Percentiles rank a stretch among this genome's conserved stretches.
phyloP scores from a whole-genome alignment of 305 asterid species.

The Striga hermonthica region DNA sequence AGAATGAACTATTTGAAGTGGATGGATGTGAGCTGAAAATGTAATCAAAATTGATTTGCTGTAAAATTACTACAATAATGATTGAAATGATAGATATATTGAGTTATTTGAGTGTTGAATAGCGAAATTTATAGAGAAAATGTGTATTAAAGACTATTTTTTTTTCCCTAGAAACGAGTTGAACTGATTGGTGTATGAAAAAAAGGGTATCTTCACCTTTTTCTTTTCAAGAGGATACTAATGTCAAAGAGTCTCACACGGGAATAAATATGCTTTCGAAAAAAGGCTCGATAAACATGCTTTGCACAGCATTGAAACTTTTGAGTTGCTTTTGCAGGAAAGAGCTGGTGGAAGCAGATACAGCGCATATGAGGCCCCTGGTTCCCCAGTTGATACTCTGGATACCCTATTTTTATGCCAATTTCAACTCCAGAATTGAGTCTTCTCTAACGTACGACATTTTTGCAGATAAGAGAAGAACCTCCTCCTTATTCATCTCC shows the following conservation, averaged over 20 bases:
- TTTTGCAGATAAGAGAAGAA: slow-evolving; percentile 76
- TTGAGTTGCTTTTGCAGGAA: slow-evolving; percentile 57
- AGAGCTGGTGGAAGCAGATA: slow-evolving; percentile 64
- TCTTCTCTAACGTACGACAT: slow-evolving; percentile 29
- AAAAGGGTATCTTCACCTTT: background rate
- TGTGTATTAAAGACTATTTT: too few species aligned
- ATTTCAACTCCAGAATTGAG: slow-evolving; percentile 22
- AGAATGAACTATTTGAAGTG: too few species aligned
- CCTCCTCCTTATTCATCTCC: slow-evolving; percentile 99
- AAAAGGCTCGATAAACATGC: slow-evolving; percentile 16
- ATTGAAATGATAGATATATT: too few species aligned
- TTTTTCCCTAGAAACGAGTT: too few species aligned
- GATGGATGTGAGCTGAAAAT: too few species aligned
- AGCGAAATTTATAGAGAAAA: too few species aligned
- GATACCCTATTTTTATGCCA: slow-evolving; percentile 20
- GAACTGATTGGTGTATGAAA: too few species aligned
- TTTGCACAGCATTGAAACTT: slow-evolving; percentile 24
- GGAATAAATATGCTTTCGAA: background rate
- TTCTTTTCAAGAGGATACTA: slow-evolving; percentile 1
- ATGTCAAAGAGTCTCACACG: slow-evolving; percentile 5
- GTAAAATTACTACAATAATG: too few species aligned
- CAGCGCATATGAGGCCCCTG: slow-evolving; percentile 57
- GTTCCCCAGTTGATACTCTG: slow-evolving; percentile 62
- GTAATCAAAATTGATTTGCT: too few species aligned
- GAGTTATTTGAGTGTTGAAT: too few species aligned